phyloP scores from a whole-genome alignment of 352 stramenopile species.

The Thalassiosira livingstoniorum region DNA sequence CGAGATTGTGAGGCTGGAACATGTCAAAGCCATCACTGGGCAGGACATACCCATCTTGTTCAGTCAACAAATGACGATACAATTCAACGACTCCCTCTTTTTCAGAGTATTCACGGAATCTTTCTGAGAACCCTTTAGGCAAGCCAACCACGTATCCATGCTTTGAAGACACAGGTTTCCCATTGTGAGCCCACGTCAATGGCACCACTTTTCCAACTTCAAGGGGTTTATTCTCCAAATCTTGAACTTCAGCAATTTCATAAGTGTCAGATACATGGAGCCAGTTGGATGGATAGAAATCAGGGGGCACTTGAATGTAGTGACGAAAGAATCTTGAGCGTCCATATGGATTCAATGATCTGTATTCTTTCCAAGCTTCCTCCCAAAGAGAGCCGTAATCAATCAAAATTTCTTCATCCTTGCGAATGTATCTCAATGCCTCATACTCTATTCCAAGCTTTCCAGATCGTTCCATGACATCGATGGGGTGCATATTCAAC shows the following conservation, averaged over 20 bases:
- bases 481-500: slow-evolving; percentile 55
- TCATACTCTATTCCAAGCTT: slow-evolving; percentile 63
- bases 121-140: slow-evolving; percentile 50
- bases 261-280: slow-evolving; percentile 44
- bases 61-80: slow-evolving; percentile 49
- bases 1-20: slow-evolving; percentile 30
- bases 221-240: slow-evolving; percentile 52
- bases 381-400: slow-evolving; percentile 72
- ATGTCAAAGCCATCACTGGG: slow-evolving; percentile 46
- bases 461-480: slow-evolving; percentile 57
- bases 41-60: slow-evolving; percentile 52
- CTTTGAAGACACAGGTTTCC: slow-evolving; percentile 50
- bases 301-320: slow-evolving; percentile 47
- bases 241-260: slow-evolving; percentile 58
- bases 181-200: slow-evolving; percentile 62
- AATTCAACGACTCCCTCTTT: slow-evolving; percentile 55
- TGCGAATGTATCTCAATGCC: slow-evolving; percentile 63
- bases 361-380: slow-evolving; percentile 48
- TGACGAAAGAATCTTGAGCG: slow-evolving; percentile 57
- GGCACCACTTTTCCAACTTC: slow-evolving; percentile 39
- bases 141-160: slow-evolving; percentile 59
- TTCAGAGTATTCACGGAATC: slow-evolving; percentile 55
- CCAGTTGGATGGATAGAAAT: slow-evolving; percentile 62
- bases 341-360: slow-evolving; percentile 24
- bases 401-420: slow-evolving; percentile 71